These are phyloP conservation scores for Pseudomassariella vexata DNA, from an alignment of 2,329 filamentous ascomycete species.

Conservation along the genomic window DNA sequence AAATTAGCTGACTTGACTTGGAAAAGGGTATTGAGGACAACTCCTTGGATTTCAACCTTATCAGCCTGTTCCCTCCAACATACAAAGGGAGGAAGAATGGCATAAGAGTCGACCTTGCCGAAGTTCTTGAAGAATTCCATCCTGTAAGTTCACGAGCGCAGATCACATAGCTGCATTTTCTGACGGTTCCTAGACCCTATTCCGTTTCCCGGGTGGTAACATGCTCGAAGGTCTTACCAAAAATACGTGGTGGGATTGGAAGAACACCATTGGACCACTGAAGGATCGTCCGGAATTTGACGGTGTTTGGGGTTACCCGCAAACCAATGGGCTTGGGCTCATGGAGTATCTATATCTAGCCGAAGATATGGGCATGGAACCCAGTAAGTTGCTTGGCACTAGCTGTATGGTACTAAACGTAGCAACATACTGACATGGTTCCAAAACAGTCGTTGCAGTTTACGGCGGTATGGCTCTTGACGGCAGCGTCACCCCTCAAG, in stretches of 20 bases:
- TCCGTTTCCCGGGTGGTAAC: constrained; percentile 62
- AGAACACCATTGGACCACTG: constrained; percentile 48
- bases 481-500: constrained; percentile 42
- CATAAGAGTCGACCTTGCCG: constrained; percentile 47
- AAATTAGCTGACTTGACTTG: constrained; percentile 1
- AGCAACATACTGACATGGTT: too few relatives aligned
- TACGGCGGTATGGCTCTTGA: constrained; percentile 52
- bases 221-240: constrained; percentile 47
- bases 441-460: constrained; percentile 43
- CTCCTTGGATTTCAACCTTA: constrained; percentile 50
- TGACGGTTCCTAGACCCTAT: constrained; percentile 34
- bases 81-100: constrained; percentile 55
- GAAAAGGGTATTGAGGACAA: constrained; percentile 27
- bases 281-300: constrained; percentile 48
- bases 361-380: constrained; percentile 52
- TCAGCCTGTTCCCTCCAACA: constrained; percentile 55
- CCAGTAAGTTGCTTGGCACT: constrained; percentile 30
- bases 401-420: too few relatives aligned
- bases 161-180: constrained; percentile 1
- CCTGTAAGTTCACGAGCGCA: constrained; percentile 27
- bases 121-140: constrained; percentile 45
- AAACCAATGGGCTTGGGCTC: constrained; percentile 57
- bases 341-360: constrained; percentile 58
- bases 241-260: constrained; percentile 43
- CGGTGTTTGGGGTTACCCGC: constrained; percentile 54